Evolutionary conservation across 202 grass and related monocot genomes (phyloP).

Genomic region (Setaria viridis): DNA sequence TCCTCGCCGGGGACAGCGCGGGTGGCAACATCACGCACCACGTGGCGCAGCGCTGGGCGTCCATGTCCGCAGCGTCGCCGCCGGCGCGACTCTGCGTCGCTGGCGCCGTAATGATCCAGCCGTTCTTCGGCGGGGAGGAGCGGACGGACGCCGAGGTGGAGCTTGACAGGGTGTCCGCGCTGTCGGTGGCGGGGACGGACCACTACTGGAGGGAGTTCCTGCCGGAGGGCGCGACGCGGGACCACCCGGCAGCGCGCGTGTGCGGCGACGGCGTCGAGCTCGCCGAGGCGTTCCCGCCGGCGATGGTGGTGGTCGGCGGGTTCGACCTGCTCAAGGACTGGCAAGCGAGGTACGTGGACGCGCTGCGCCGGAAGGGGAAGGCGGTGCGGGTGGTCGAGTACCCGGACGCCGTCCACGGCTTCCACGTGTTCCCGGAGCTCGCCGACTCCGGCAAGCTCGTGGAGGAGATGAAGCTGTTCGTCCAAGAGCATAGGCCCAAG

Average conservation of each 20-base stretch:
- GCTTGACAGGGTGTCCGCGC: slow-evolving; percentile 34
- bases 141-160: slow-evolving; percentile 53
- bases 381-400: slow-evolving; percentile 50
- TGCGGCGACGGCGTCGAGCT: slow-evolving; percentile 40
- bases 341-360: slow-evolving; percentile 61
- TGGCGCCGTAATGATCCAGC: slow-evolving; percentile 55
- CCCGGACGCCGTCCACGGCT: slow-evolving; percentile 61
- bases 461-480: slow-evolving; percentile 62
- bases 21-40: slow-evolving; percentile 86
- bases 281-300: slow-evolving; percentile 52
- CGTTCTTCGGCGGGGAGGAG: slow-evolving; percentile 70
- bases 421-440: slow-evolving; percentile 68
- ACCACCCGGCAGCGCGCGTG: slow-evolving; percentile 60
- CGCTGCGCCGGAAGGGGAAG: slow-evolving; percentile 46
- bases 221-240: slow-evolving; percentile 56
- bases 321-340: slow-evolving; percentile 68
- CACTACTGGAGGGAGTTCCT: slow-evolving; percentile 63
- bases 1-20: slow-evolving; percentile 79
- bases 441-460: slow-evolving; percentile 56
- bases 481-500: slow-evolving; percentile 27
- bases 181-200: slow-evolving; percentile 41
- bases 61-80: background rate
- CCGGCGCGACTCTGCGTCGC: slow-evolving; percentile 4
- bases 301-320: slow-evolving; percentile 63
- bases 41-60: slow-evolving; percentile 60